Percentiles rank a stretch among this genome's conserved stretches.
Evolutionary conservation across 331 rosid genomes (phyloP).

Genomic region (Erythrophleum ivorense): DNA sequence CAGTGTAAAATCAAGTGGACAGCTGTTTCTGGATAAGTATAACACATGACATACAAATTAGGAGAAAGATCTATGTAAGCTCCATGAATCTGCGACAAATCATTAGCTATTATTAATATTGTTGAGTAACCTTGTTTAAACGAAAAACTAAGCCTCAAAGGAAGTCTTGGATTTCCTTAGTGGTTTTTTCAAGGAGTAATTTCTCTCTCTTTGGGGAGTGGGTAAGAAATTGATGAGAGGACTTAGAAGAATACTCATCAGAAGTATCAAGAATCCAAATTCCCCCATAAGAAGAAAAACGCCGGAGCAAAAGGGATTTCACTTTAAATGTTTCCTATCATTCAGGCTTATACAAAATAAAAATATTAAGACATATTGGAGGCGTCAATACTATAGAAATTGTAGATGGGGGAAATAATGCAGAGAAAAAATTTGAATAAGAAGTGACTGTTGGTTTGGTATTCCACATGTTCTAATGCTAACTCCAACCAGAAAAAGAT

Average conservation of each 20-base stretch:
- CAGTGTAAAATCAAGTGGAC: not conserved
- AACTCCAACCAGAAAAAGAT: not conserved
- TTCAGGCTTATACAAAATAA: not conserved
- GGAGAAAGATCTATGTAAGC: not conserved
- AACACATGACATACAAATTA: not conserved
- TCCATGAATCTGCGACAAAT: not conserved
- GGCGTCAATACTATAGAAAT: not conserved
- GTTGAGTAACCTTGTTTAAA: not conserved
- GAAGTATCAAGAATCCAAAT: not conserved
- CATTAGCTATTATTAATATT: not conserved
- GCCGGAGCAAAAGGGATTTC: not conserved
- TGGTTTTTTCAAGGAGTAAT: not conserved
- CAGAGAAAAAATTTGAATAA: not conserved
- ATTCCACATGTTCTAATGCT: not conserved
- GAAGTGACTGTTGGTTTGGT: not conserved
- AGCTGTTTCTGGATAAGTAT: not conserved
- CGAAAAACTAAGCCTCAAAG: not conserved
- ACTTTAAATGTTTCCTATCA: not conserved
- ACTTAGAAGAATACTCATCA: not conserved
- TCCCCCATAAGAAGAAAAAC: not conserved
- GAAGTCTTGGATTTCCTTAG: not conserved
- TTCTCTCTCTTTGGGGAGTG: not conserved
- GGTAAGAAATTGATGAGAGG: not conserved
- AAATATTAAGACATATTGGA: not conserved
- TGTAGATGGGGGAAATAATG: slow-evolving; percentile 1